These are phyloP conservation scores for Cyclotella sp. DNA, from an alignment of 108 stramenopile species.

Conservation along the genomic window DNA sequence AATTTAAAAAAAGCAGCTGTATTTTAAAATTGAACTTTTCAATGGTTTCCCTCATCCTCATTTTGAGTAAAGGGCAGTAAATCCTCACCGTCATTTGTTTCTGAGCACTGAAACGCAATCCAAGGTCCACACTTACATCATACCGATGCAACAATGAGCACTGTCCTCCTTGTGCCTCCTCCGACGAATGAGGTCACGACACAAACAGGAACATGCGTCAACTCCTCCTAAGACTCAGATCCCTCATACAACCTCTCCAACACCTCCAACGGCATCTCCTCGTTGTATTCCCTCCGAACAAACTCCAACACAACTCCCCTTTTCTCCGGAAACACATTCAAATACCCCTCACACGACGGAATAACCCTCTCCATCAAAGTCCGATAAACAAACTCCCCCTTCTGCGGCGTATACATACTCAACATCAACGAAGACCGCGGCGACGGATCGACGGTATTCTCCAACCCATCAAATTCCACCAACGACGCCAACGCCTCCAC, in stretches of 20 bases:
- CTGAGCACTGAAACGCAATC: too few species aligned
- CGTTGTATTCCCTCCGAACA: slow-evolving; percentile 44
- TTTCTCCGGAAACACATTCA: slow-evolving; percentile 47
- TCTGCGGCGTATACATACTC: slow-evolving; percentile 61
- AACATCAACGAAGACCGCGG: slow-evolving; percentile 80
- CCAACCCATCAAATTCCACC: slow-evolving; percentile 89
- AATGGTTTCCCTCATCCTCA: too few species aligned
- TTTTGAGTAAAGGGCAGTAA: too few species aligned
- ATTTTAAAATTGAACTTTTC: too few species aligned
- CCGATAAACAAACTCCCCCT: slow-evolving; percentile 68
- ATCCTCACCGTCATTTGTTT: too few species aligned
- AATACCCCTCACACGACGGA: slow-evolving; percentile 48
- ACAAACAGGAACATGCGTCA: too few species aligned
- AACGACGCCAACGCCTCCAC: slow-evolving; percentile 72
- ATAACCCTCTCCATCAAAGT: slow-evolving; percentile 70
- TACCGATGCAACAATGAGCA: too few species aligned
- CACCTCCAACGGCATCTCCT: slow-evolving; percentile 50
- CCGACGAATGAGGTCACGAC: too few species aligned
- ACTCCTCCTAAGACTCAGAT: not conserved
- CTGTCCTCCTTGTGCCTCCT: too few species aligned
- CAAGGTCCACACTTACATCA: too few species aligned
- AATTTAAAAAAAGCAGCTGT: too few species aligned
- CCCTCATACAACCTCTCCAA: slow-evolving; percentile 26
- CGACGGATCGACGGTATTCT: slow-evolving; percentile 77
- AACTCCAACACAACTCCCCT: slow-evolving; percentile 26